Percentiles rank a stretch among this genome's conserved stretches.
Evolutionary conservation across 768 basidiomycete species (phyloP).

Genomic region (Cubamyces sp.): DNA sequence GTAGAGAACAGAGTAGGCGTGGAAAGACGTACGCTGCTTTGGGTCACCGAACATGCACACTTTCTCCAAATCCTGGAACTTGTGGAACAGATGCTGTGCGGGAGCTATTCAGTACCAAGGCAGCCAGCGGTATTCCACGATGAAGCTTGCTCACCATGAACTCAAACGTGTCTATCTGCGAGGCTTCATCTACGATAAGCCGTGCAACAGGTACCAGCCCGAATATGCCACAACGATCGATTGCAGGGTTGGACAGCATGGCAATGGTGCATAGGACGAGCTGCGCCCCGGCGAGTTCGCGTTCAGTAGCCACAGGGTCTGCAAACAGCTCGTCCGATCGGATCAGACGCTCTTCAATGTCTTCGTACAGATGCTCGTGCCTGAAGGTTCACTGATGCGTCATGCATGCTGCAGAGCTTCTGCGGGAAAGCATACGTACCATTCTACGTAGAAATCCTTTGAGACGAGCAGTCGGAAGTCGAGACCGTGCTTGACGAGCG

Average conservation of each 20-base stretch:
- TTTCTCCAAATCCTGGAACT: conserved; percentile 45
- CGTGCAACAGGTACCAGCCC: conserved; percentile 44
- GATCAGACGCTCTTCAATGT: conserved; percentile 36
- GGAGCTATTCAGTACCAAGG: neutral
- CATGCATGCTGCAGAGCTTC: neutral
- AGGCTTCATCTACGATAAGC: conserved; percentile 63
- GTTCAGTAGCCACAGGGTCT: conserved; percentile 28
- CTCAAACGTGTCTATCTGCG: conserved; percentile 52
- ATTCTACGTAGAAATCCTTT: conserved; percentile 35
- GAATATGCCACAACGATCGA: conserved; percentile 41
- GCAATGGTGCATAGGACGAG: conserved; percentile 53
- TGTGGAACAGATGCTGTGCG: conserved; percentile 47
- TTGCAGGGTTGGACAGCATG: conserved; percentile 51
- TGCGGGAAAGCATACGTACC: conserved; percentile 23
- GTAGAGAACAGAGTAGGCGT: no score
- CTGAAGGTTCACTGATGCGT: conserved; percentile 31
- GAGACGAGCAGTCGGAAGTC: conserved; percentile 57
- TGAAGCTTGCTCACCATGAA: conserved; percentile 45
- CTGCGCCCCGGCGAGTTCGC: conserved; percentile 35
- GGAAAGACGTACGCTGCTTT: conserved; percentile 44
- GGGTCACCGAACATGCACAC: conserved; percentile 60
- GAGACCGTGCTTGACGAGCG: conserved; percentile 54
- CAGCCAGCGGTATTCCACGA: neutral
- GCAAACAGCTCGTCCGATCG: conserved; percentile 47
- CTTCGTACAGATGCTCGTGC: conserved; percentile 54